These are phyloP conservation scores for Imleria badia DNA, from an alignment of 768 basidiomycete species.

Conservation along the genomic window DNA sequence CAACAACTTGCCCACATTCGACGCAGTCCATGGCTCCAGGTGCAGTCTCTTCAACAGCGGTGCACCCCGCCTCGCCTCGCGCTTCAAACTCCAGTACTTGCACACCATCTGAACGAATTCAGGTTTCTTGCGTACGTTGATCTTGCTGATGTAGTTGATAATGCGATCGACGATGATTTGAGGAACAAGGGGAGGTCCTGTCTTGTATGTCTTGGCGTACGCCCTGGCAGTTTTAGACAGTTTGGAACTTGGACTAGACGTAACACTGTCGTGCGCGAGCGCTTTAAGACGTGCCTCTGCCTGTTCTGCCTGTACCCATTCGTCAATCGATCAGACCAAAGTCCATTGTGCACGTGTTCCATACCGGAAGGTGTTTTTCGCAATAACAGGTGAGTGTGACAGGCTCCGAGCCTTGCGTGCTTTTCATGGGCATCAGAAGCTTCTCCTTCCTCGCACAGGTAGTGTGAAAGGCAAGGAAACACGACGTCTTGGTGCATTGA, in stretches of 20 bases:
- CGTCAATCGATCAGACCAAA: not conserved
- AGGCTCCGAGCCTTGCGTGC: conserved; percentile 70
- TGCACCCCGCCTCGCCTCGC: conserved; percentile 90
- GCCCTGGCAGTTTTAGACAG: conserved; percentile 82
- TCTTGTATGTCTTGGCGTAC: conserved; percentile 88
- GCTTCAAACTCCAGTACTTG: conserved; percentile 96
- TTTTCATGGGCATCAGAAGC: conserved; percentile 85
- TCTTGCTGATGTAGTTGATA: conserved; percentile 65
- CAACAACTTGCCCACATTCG: conserved; percentile 56
- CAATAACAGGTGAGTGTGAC: conserved; percentile 79
- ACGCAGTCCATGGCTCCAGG: conserved; percentile 96
- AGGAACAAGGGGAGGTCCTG: conserved; percentile 91
- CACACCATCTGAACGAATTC: conserved; percentile 79
- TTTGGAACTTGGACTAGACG: conserved; percentile 41
- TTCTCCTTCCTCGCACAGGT: conserved; percentile 91
- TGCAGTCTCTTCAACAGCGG: conserved; percentile 91
- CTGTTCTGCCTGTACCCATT: conserved; percentile 57
- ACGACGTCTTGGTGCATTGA: conserved; percentile 88
- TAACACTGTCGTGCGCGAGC: conserved; percentile 45
- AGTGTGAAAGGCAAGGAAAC: conserved; percentile 91
- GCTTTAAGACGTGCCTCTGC: conserved; percentile 58
- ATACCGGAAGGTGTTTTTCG: conserved; percentile 86
- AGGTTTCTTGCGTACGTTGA: conserved; percentile 69
- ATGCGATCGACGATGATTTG: conserved; percentile 80
- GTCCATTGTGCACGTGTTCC: conserved; percentile 22